Evolutionary conservation across 1,139 yeast species (phyloP).

Genomic region (Arxiozyma bovina): DNA sequence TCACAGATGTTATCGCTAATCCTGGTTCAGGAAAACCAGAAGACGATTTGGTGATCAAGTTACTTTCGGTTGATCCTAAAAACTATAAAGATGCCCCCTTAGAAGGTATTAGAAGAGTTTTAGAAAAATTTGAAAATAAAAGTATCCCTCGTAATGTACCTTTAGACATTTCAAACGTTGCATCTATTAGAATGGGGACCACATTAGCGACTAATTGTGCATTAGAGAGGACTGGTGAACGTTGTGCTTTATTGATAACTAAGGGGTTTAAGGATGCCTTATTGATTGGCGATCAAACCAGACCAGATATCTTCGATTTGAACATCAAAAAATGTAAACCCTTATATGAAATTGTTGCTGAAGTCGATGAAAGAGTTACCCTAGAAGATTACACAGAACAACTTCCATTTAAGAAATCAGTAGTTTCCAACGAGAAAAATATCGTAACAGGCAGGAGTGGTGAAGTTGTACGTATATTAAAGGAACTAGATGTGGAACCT

Average conservation of each 20-base stretch:
- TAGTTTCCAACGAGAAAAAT: conserved; percentile 26
- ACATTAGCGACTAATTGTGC: conserved; percentile 76
- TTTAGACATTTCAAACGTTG: conserved; percentile 42
- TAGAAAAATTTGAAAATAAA: conserved; percentile 48
- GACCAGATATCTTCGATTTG: conserved; percentile 57
- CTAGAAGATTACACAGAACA: conserved; percentile 59
- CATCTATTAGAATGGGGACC: conserved; percentile 66
- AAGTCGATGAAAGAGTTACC: conserved; percentile 63
- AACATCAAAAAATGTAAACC: conserved; percentile 49
- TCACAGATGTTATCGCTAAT: conserved; percentile 64
- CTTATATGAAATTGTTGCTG: conserved; percentile 56
- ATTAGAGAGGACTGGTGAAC: conserved; percentile 45
- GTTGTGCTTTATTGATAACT: conserved; percentile 43
- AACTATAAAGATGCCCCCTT: conserved; percentile 86
- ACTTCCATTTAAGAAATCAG: conserved; percentile 33
- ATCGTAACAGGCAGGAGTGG: conserved; percentile 52
- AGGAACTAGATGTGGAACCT: conserved; percentile 39
- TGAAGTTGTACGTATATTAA: conserved; percentile 49
- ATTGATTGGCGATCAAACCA: conserved; percentile 61
- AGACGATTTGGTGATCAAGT: conserved; percentile 52
- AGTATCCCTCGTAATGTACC: conserved; percentile 44
- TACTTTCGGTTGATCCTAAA: conserved; percentile 77
- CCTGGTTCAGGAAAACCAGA: conserved; percentile 35
- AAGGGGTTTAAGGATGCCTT: conserved; percentile 50
- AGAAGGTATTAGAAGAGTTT: conserved; percentile 75